Percentiles rank a stretch among this genome's conserved stretches.
These are phyloP conservation scores for Penicillium arizonense DNA, from an alignment of 495 filamentous ascomycete species.

Conservation along the genomic window DNA sequence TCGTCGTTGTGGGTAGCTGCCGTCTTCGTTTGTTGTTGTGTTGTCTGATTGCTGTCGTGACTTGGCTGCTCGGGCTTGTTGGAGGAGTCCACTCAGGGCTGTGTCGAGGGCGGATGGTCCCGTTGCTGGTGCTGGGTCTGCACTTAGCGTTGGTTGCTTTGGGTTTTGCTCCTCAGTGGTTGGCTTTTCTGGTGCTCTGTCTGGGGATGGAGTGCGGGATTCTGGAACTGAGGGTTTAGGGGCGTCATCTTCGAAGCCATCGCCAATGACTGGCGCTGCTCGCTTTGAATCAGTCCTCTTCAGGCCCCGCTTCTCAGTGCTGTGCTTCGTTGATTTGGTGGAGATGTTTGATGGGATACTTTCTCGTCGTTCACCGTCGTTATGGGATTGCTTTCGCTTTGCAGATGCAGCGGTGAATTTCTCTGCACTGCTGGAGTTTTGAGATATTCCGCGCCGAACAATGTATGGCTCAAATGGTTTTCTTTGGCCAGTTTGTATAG, in stretches of 20 bases:
- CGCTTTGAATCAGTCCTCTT: constrained; percentile 5
- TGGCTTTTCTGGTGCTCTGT: constrained; percentile 8
- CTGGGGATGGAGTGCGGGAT: constrained; percentile 27
- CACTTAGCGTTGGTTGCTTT: constrained; percentile 18
- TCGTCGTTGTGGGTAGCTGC: constrained; percentile 16
- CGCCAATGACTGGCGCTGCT: constrained; percentile 14
- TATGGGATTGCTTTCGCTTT: constrained; percentile 9
- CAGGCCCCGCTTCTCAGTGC: not conserved
- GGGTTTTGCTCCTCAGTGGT: constrained; percentile 1
- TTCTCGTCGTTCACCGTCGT: not conserved
- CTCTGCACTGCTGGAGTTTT: constrained; percentile 20
- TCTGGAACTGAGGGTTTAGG: constrained; percentile 28
- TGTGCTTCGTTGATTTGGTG: not conserved
- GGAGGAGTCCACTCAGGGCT: constrained; percentile 38
- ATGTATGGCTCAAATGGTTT: constrained; percentile 51
- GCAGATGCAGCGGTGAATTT: constrained; percentile 17
- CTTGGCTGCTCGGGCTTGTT: constrained; percentile 41
- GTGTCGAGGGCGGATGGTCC: constrained; percentile 34
- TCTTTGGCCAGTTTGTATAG: constrained; percentile 57
- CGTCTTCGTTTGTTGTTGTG: constrained; percentile 15
- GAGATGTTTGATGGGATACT: not conserved
- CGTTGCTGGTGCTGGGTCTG: constrained; percentile 10
- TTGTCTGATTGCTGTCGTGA: constrained; percentile 22
- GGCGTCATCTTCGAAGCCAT: constrained; percentile 25
- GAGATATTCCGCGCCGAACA: constrained; percentile 29